A percentile compares a stretch with the other conserved stretches of the same genome.
These are phyloP conservation scores for Rhodosporidiobolus odoratus DNA, from an alignment of 768 basidiomycete species.

Conservation along the genomic window DNA sequence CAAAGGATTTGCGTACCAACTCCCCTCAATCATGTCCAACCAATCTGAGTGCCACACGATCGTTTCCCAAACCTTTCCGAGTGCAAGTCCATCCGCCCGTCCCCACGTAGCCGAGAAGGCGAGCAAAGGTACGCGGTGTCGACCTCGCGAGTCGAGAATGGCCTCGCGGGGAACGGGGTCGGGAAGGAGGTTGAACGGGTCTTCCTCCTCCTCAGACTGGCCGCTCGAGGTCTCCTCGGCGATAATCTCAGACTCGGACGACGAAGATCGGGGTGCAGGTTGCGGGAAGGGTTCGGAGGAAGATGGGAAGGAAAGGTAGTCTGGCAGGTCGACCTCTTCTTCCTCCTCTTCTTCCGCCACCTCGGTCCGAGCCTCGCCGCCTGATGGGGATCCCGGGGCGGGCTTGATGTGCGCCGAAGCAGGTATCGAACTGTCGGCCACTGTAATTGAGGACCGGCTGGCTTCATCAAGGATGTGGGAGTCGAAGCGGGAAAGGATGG, in stretches of 20 bases:
- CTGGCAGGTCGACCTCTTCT: too few relatives aligned
- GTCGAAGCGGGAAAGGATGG: conserved; percentile 77
- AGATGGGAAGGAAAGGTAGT: too few relatives aligned
- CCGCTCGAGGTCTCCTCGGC: too few relatives aligned
- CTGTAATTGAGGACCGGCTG: not conserved
- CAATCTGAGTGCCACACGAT: conserved; percentile 92
- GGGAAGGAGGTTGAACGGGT: not conserved
- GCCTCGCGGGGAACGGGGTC: not conserved
- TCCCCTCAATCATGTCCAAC: conserved; percentile 81
- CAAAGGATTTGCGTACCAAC: conserved; percentile 58
- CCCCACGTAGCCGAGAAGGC: conserved; percentile 95
- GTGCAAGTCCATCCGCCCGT: conserved; percentile 80
- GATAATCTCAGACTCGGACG: not conserved
- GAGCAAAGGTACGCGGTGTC: conserved; percentile 62
- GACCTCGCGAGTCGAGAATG: conserved; percentile 15
- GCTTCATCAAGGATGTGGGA: conserved; percentile 35
- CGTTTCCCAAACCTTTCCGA: conserved; percentile 78
- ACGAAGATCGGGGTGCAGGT: too few relatives aligned
- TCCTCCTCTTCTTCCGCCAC: too few relatives aligned
- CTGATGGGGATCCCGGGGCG: conserved; percentile 1
- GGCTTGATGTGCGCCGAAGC: not conserved
- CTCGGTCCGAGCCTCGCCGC: too few relatives aligned
- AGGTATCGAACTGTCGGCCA: not conserved
- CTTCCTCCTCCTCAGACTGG: too few relatives aligned
- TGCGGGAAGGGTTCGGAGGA: too few relatives aligned